A percentile compares a stretch with the other conserved stretches of the same genome.
phyloP scores from a whole-genome alignment of 1,139 yeast species.

The Pichia sp. region DNA sequence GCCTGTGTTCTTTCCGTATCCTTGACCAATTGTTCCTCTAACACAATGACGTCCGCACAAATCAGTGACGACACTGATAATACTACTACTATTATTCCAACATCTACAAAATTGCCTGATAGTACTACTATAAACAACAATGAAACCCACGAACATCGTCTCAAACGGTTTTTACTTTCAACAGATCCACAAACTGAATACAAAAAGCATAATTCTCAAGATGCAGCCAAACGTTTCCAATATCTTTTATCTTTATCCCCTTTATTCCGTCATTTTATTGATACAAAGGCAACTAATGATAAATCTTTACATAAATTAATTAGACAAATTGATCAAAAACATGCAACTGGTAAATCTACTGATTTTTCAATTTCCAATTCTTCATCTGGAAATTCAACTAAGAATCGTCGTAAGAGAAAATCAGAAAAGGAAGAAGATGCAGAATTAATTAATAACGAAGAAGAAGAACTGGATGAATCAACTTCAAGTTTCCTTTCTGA shows the following conservation, averaged over 20 bases:
- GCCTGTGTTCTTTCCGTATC: neutral
- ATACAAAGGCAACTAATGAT: constrained; percentile 72
- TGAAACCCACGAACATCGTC: constrained; percentile 33
- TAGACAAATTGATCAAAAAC: constrained; percentile 46
- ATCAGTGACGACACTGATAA: neutral
- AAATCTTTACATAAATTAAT: constrained; percentile 54
- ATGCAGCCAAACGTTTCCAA: constrained; percentile 73
- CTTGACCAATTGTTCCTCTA: no score
- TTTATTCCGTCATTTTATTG: constrained; percentile 82
- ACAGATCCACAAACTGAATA: constrained; percentile 51
- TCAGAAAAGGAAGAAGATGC: constrained; percentile 92
- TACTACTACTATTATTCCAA: neutral
- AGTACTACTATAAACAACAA: constrained; percentile 12
- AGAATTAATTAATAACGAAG: constrained; percentile 75
- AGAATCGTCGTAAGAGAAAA: constrained; percentile 45
- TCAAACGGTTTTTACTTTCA: constrained; percentile 42
- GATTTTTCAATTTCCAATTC: constrained; percentile 21
- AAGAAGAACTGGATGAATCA: constrained; percentile 47
- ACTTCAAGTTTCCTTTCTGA: constrained; percentile 65
- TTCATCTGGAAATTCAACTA: constrained; percentile 10
- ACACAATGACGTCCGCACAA: neutral
- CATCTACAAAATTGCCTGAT: constrained; percentile 5
- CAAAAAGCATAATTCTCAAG: constrained; percentile 49
- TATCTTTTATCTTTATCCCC: constrained; percentile 80
- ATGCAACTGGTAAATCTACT: constrained; percentile 25